These are phyloP conservation scores for Blastocystis sp. DNA, from an alignment of 352 stramenopile genomes.

Conservation along the genomic window DNA sequence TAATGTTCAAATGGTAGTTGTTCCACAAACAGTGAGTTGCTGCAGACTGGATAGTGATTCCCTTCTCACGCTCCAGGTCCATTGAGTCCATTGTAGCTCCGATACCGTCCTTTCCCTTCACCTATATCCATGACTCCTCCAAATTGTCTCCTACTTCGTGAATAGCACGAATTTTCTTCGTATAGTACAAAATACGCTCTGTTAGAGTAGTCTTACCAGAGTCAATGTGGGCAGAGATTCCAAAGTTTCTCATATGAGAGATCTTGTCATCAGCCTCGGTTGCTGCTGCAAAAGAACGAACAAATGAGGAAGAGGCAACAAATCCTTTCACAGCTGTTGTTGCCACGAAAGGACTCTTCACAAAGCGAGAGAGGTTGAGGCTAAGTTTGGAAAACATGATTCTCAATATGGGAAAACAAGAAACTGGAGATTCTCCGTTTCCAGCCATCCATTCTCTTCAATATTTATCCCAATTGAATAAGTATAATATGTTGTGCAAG, in stretches of 20 bases:
- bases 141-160: conserved; percentile 73
- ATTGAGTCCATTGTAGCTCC: conserved; percentile 99
- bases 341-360: not conserved
- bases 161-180: conserved; percentile 91
- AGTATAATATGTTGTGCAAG: no score
- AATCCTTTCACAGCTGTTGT: conserved; percentile 16
- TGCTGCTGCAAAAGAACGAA: conserved; percentile 32
- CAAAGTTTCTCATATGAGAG: conserved; percentile 79
- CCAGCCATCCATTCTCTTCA: not conserved
- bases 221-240: conserved; percentile 92
- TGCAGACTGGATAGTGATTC: conserved; percentile 98
- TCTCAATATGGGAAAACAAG: conserved; percentile 4
- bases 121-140: conserved; percentile 72
- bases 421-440: not conserved
- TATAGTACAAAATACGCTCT: conserved; percentile 99
- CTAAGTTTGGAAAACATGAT: conserved; percentile 52
- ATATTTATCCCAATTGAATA: not conserved
- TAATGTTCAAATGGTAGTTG: conserved; percentile 98
- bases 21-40: conserved; percentile 92
- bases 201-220: conserved; percentile 98
- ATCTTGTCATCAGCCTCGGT: not conserved
- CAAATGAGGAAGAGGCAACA: not conserved
- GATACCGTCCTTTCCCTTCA: conserved; percentile 92
- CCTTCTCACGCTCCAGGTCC: conserved; percentile 98
- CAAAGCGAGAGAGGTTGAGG: not conserved